A percentile compares a stretch with the other conserved stretches of the same genome.
These are phyloP conservation scores for Penicillium ochrochloron DNA, from an alignment of 495 filamentous ascomycete genomes.

Conservation along the genomic window DNA sequence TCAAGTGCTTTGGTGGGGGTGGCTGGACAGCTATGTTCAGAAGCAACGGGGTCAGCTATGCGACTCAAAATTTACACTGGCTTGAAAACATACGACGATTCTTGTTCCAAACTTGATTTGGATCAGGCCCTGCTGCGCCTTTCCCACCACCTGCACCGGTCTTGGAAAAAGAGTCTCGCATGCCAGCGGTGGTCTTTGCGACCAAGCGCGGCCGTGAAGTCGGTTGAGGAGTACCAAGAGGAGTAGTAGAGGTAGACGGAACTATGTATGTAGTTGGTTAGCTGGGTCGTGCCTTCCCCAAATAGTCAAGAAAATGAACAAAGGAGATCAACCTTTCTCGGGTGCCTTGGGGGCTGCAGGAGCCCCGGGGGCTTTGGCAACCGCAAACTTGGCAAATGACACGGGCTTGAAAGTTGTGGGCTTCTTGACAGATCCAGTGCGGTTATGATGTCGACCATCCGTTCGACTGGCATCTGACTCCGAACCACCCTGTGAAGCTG, in stretches of 20 bases:
- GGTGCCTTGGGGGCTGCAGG: constrained; percentile 57
- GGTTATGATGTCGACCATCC: constrained; percentile 63
- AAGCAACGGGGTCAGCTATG: constrained; percentile 32
- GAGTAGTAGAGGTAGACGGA: constrained; percentile 45
- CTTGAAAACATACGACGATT: constrained; percentile 76
- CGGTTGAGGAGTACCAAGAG: constrained; percentile 46
- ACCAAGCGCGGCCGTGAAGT: constrained; percentile 64
- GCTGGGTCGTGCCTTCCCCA: constrained; percentile 11
- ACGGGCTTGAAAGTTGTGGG: constrained; percentile 90
- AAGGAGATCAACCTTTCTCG: constrained; percentile 54
- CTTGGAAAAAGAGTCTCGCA: constrained; percentile 58
- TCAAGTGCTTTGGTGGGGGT: constrained; percentile 86
- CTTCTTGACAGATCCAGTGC: constrained; percentile 78
- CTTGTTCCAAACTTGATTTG: constrained; percentile 92
- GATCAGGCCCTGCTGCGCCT: constrained; percentile 64
- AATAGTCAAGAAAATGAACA: background rate
- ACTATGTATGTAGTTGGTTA: constrained; percentile 39
- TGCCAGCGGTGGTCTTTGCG: constrained; percentile 65
- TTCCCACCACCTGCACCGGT: constrained; percentile 46
- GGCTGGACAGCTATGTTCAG: constrained; percentile 67
- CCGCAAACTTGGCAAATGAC: constrained; percentile 81
- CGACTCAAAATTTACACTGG: constrained; percentile 7
- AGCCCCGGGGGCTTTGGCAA: constrained; percentile 57
- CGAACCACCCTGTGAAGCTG: constrained; percentile 51
- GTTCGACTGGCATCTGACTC: constrained; percentile 56